phyloP scores from a whole-genome alignment of 2,329 filamentous ascomycete species.

The Venturia nashicola region DNA sequence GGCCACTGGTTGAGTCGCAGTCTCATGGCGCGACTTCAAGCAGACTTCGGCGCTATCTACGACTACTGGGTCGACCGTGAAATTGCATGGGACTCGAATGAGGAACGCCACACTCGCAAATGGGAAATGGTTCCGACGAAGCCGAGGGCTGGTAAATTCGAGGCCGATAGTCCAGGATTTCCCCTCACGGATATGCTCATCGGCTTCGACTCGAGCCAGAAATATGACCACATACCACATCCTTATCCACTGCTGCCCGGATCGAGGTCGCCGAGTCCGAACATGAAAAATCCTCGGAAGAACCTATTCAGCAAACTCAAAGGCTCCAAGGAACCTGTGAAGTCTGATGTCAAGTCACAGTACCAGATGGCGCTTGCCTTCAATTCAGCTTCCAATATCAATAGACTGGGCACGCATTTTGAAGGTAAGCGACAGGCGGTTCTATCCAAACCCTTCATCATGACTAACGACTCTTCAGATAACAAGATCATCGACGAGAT shows the following conservation, averaged over 20 bases:
- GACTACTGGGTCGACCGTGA: constrained; percentile 59
- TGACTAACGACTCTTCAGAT: constrained; percentile 14
- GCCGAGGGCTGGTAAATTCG: constrained; percentile 22
- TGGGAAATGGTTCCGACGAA: constrained; percentile 43
- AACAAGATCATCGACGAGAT: constrained; percentile 29
- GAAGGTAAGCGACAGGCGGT: constrained; percentile 17
- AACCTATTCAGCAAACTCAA: constrained; percentile 16
- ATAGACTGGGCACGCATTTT: constrained; percentile 24
- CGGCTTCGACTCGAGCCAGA: constrained; percentile 49
- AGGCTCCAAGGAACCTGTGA: constrained; percentile 21
- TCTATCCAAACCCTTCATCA: constrained; percentile 9
- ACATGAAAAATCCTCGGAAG: background rate
- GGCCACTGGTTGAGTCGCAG: constrained; percentile 47
- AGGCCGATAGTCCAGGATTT: constrained; percentile 37
- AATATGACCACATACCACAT: constrained; percentile 40
- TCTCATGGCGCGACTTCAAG: constrained; percentile 44
- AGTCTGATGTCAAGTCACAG: constrained; percentile 26
- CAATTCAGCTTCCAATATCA: constrained; percentile 28
- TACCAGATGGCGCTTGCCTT: constrained; percentile 27
- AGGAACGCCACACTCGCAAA: constrained; percentile 48
- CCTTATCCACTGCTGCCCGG: constrained; percentile 53
- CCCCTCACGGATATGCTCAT: constrained; percentile 55
- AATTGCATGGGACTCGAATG: constrained; percentile 51
- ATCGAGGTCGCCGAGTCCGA: background rate
- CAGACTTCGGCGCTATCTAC: constrained; percentile 56